phyloP scores from a whole-genome alignment of 495 filamentous ascomycete species.

The Podospora australis region DNA sequence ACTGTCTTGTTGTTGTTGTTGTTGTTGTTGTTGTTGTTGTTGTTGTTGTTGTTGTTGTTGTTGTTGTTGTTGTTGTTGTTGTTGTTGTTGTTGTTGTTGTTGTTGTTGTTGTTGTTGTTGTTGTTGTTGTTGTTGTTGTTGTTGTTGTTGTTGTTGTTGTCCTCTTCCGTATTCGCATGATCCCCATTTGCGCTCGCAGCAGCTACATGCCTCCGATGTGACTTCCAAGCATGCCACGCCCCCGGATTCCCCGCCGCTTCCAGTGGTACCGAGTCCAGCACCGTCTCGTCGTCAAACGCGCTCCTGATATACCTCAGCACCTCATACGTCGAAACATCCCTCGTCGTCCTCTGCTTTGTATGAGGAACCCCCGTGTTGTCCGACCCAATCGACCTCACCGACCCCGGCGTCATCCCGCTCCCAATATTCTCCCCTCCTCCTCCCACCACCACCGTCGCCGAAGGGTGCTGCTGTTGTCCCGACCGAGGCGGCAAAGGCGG shows the following conservation, averaged over 20 bases:
- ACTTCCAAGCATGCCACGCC: slow-evolving; percentile 85
- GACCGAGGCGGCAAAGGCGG: slow-evolving; percentile 11
- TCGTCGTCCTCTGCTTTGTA: slow-evolving; percentile 13
- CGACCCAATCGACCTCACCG: slow-evolving; percentile 11
- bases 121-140: not conserved
- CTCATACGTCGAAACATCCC: slow-evolving; percentile 46
- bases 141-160: not conserved
- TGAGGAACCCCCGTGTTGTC: slow-evolving; percentile 5
- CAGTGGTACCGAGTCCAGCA: slow-evolving; percentile 72
- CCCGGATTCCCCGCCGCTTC: slow-evolving; percentile 80
- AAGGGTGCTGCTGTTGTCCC: no score
- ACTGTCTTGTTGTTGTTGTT: not conserved
- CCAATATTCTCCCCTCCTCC: not conserved
- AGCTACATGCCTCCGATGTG: slow-evolving; percentile 42
- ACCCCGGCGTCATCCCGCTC: slow-evolving; percentile 26
- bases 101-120: not conserved
- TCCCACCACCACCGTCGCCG: not conserved
- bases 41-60: not conserved
- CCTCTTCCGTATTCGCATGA: slow-evolving; percentile 1
- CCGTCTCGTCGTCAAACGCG: slow-evolving; percentile 67
- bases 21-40: not conserved
- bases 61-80: not conserved
- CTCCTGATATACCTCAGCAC: slow-evolving; percentile 75
- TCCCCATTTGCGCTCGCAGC: slow-evolving; percentile 1
- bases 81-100: not conserved